These are phyloP conservation scores for Cladophialophora psammophila DNA, from an alignment of 2,329 filamentous ascomycete genomes.

Conservation along the genomic window DNA sequence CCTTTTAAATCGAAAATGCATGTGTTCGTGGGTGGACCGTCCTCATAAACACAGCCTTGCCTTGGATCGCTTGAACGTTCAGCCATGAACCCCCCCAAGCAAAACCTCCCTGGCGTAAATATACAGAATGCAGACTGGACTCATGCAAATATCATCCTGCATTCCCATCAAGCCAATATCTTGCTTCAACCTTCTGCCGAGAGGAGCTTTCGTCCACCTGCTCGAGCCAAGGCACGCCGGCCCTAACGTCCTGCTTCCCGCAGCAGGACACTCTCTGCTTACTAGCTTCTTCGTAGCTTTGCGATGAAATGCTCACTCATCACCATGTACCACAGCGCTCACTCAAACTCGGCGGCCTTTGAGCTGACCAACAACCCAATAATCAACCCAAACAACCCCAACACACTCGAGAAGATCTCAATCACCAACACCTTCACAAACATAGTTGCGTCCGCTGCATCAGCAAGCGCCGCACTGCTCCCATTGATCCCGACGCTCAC, in stretches of 20 bases:
- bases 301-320: conserved; percentile 2
- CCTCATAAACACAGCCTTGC: background rate
- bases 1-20: background rate
- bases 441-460: conserved; percentile 90
- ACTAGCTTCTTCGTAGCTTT: background rate
- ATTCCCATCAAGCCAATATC: background rate
- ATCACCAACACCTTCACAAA: conserved; percentile 99
- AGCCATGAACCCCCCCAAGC: conserved; percentile 5
- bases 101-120: background rate
- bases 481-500: conserved; percentile 98
- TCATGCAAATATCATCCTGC: conserved; percentile 2
- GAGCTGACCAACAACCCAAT: conserved; percentile 86
- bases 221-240: background rate
- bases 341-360: conserved; percentile 77
- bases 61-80: conserved; percentile 5
- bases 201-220: background rate
- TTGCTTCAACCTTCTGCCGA: conserved; percentile 5
- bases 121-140: background rate
- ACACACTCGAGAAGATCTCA: conserved; percentile 98
- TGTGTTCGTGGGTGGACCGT: background rate
- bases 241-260: background rate
- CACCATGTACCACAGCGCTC: background rate
- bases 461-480: conserved; percentile 91
- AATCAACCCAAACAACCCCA: conserved; percentile 95
- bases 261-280: background rate